Conservation (phyloP, 371 early-diverging fungal species). For the Mortierella sp. region DNA sequence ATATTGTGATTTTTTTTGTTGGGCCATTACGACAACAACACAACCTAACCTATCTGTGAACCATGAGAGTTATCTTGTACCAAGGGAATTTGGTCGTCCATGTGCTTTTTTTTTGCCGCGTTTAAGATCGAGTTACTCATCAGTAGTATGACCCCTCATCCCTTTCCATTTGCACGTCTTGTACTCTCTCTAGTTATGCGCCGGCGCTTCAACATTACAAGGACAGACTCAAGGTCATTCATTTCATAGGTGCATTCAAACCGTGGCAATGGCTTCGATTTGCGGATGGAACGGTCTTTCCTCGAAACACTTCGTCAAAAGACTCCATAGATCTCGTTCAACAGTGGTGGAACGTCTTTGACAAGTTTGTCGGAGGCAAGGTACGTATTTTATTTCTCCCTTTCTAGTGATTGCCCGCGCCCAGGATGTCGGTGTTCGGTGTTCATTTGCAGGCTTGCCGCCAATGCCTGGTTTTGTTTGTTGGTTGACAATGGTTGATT, state of each 20-base stretch:
- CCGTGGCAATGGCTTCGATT: constrained; percentile 87
- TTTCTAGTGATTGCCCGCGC: no score
- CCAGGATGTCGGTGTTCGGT: no score
- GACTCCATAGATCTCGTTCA: constrained; percentile 64
- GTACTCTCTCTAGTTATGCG: constrained; percentile 62
- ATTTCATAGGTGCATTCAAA: constrained; percentile 91
- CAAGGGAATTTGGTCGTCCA: no score
- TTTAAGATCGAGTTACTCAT: no score
- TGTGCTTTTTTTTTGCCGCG: no score
- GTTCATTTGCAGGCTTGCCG: no score
- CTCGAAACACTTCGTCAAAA: constrained; percentile 58
- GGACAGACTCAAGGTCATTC: constrained; percentile 78
- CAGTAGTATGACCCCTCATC: no score
- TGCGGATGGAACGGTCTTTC: constrained; percentile 66
- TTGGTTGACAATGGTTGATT: not conserved
- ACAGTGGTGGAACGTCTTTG: constrained; percentile 80
- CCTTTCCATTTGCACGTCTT: no score
- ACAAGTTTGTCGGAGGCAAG: constrained; percentile 65
- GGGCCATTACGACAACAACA: constrained; percentile 9
- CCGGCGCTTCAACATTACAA: constrained; percentile 78
- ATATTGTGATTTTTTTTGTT: constrained; percentile 31
- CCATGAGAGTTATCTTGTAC: not conserved
- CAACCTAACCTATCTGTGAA: constrained; percentile 33
- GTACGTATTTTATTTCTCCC: constrained; percentile 24
- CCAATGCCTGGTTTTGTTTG: no score